These are phyloP conservation scores for Exsudoporus floridanus DNA, from an alignment of 1,284 basidiomycete genomes.

Conservation along the genomic window DNA sequence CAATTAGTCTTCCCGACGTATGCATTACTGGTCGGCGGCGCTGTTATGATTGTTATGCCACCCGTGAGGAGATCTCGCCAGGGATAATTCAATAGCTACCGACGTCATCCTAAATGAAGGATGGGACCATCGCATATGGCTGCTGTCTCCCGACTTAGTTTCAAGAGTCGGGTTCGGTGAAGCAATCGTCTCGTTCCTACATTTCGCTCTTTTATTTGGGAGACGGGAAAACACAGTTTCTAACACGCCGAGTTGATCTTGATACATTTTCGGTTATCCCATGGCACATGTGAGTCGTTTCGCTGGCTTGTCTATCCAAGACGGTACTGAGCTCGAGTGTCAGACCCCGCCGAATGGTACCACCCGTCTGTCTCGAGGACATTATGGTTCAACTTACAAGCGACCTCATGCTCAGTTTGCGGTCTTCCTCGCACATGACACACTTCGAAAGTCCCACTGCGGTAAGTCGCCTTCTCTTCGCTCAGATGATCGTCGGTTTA, in stretches of 20 bases:
- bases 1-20: background rate
- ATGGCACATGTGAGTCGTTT: no score
- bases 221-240: background rate
- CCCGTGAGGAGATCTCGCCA: no score
- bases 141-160: background rate
- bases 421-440: no score
- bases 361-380: background rate
- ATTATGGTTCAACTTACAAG: constrained; percentile 1
- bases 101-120: background rate
- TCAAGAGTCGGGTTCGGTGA: background rate
- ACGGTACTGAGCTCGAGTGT: no score
- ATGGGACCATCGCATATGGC: background rate
- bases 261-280: background rate
- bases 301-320: no score
- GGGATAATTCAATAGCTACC: no score
- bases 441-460: no score
- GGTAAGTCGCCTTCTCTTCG: no score
- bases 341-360: background rate
- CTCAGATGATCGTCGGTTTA: no score
- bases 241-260: background rate
- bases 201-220: background rate
- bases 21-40: no score
- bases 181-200: no score
- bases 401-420: constrained; percentile 15
- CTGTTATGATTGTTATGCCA: background rate